Base-by-base conservation (phyloP, 352 stramenopile genomes). In the Phytopythium mirpurense region DNA sequence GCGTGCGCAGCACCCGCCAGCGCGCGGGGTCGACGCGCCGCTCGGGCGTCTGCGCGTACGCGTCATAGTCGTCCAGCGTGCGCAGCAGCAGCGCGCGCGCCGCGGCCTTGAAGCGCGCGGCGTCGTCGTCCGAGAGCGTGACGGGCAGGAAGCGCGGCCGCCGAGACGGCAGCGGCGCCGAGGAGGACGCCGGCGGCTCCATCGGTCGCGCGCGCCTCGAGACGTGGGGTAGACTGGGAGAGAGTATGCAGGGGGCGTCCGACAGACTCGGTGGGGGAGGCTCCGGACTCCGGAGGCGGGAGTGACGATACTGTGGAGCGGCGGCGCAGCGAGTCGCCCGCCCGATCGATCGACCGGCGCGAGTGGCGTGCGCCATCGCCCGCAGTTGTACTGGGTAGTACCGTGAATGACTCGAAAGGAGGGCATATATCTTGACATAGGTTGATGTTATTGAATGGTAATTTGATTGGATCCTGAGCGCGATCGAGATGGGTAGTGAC, bases 1-100 rank as follows among this genome's bases (percentile, higher is more conserved):
- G 57, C 44, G 26, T 54, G 29, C 68, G 67, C n/a, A 78, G 40
- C 6, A 57, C 46, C 46, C 70, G 70, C 68, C 68, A 78, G 51
- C 65, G 59, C 12, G 49, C 53, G 2, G 57, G 55, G 50, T 78
- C 68, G 31, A 78, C 55, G 43, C 70, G 56, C 18, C 60, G 62
- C 46, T 72, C 65, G 1, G 62, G 65, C 11, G 65, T 54, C 5
- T 69, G 56, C 6, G 57, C 59, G 24, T 65, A 70, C 23, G 72
- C 68, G 36, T 78, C 65, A 35, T 68, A 78, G 26, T 72, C 62
- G 12, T 43, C 49, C 3, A 78, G 54, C 3, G 67, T 59, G 4
- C 56, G 42, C 48, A 48, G 53, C n/a, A 76, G 47, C 26, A 73
- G 23, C 29, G 71, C 61, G 1, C 57, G 69, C 43, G 67, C 67